Base-by-base conservation (phyloP, 1,139 yeast species). In the Zygotorulaspora mrakii region DNA sequence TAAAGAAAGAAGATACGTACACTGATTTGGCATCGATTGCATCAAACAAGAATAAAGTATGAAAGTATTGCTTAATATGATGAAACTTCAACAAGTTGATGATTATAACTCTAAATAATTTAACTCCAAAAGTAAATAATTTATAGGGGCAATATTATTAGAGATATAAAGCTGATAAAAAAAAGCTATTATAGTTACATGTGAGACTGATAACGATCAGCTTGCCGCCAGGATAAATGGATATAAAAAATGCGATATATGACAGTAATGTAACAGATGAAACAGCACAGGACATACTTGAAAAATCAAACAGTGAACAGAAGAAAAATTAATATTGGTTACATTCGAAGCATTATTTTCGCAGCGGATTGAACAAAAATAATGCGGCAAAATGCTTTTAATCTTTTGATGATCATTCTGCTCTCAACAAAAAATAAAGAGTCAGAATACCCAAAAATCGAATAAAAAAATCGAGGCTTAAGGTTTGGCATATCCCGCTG, bases 21-120 rank as follows among this genome's bases (percentile, higher is more conserved):
- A 74, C 78, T 6, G 80, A 76, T 53, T 62, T 76, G 37, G 76
- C 76, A 37, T 73, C 78, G 0, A 66, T 73, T 33, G 59, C 53
- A 24, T 55, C 61, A 17, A 53, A 49, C 26, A 53, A 43, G 39
- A 44, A 50, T 11, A 49, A 40, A 69, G 24, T 11, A 35, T 20
- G 22, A 24, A 21, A 12, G 28, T 4, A 31, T 12, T 26, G 23
- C 20, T 23, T 38, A 37, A 20, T 20, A 7, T 7, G 9, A 20
- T 7, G 7, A 20, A 20, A n/a, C n/a, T n/a, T n/a, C n/a, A n/a
- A n/a, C n/a, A n/a, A n/a, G n/a, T n/a, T n/a, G n/a, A n/a, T n/a
- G n/a, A n/a, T n/a, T n/a, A n/a, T n/a, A n/a, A n/a, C n/a, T n/a
- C n/a, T n/a, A n/a, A n/a, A n/a, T n/a, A n/a, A n/a, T n/a, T n/a